Evolutionary conservation across 2,329 filamentous ascomycete genomes (phyloP).

Genomic region (Diaporthe sp.): DNA sequence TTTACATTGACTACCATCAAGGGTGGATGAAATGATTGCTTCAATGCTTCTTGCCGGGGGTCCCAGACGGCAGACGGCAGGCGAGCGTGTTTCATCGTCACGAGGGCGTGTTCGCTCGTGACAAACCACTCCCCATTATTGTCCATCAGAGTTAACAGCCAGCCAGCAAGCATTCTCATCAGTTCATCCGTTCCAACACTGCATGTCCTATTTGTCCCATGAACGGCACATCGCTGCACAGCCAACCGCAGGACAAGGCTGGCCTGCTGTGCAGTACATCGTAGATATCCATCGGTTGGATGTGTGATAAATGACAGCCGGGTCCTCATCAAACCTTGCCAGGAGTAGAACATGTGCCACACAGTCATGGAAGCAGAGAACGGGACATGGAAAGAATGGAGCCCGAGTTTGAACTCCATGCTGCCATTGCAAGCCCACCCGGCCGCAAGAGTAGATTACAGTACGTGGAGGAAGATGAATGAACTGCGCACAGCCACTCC

Average conservation of each 20-base stretch:
- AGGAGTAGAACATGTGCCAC: not conserved
- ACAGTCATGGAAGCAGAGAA: slow-evolving; percentile 24
- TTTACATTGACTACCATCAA: slow-evolving; percentile 1
- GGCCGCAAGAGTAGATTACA: not conserved
- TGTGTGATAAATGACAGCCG: slow-evolving; percentile 32
- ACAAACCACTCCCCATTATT: not conserved
- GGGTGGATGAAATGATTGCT: slow-evolving; percentile 20
- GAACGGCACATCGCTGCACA: not conserved
- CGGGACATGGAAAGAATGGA: slow-evolving; percentile 3
- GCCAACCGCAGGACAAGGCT: not conserved
- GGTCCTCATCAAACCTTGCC: slow-evolving; percentile 31
- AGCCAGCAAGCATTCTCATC: not conserved
- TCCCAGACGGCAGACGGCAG: not conserved
- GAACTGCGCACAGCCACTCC: slow-evolving; percentile 29
- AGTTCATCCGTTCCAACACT: slow-evolving; percentile 8
- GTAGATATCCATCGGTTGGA: not conserved
- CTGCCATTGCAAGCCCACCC: not conserved
- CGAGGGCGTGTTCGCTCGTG: slow-evolving; percentile 8
- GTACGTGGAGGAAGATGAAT: slow-evolving; percentile 4
- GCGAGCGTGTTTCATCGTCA: slow-evolving; percentile 27
- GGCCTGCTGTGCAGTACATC: not conserved
- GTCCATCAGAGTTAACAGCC: not conserved
- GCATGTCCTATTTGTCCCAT: not conserved
- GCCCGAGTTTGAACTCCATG: slow-evolving; percentile 22
- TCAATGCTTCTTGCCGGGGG: slow-evolving; percentile 11